These are phyloP conservation scores for Mortierella antarctica DNA, from an alignment of 192 early-diverging fungal genomes.

Conservation along the genomic window DNA sequence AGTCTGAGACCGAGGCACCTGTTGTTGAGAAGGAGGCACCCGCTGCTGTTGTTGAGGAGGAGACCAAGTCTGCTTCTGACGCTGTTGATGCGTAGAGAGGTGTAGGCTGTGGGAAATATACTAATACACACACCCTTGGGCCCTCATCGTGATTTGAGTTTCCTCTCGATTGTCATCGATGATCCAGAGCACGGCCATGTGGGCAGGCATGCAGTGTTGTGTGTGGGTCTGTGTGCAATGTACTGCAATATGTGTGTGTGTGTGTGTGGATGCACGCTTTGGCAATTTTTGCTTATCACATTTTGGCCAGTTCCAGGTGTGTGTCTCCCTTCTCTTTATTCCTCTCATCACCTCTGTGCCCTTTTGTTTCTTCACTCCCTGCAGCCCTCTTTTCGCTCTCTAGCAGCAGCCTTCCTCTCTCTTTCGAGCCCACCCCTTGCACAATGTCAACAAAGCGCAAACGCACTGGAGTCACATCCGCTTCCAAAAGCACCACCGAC, in stretches of 20 bases:
- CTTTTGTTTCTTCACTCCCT: neutral
- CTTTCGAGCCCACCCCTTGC: neutral
- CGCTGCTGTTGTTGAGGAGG: neutral
- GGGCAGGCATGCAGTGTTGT: too few relatives aligned
- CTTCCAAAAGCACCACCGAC: conserved; percentile 14
- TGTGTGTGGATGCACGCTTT: too few relatives aligned
- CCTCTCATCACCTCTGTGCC: neutral
- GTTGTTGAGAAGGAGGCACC: conserved; percentile 2
- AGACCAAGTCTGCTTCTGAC: neutral
- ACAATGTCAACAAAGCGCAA: conserved; percentile 45
- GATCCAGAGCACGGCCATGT: too few relatives aligned
- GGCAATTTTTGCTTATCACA: too few relatives aligned
- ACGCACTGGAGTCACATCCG: conserved; percentile 22
- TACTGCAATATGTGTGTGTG: too few relatives aligned
- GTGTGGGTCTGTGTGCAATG: too few relatives aligned
- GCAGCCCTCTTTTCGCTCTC: neutral
- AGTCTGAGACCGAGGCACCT: too few relatives aligned
- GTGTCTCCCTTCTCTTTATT: too few relatives aligned
- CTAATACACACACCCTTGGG: too few relatives aligned
- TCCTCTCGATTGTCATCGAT: too few relatives aligned
- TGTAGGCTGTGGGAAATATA: too few relatives aligned
- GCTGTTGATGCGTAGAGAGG: conserved; percentile 4
- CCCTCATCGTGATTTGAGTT: too few relatives aligned
- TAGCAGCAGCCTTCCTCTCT: neutral
- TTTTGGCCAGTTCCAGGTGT: neutral